These are phyloP conservation scores for Lactuca sativa DNA, from an alignment of 129 eudicot genomes.

Conservation along the genomic window DNA sequence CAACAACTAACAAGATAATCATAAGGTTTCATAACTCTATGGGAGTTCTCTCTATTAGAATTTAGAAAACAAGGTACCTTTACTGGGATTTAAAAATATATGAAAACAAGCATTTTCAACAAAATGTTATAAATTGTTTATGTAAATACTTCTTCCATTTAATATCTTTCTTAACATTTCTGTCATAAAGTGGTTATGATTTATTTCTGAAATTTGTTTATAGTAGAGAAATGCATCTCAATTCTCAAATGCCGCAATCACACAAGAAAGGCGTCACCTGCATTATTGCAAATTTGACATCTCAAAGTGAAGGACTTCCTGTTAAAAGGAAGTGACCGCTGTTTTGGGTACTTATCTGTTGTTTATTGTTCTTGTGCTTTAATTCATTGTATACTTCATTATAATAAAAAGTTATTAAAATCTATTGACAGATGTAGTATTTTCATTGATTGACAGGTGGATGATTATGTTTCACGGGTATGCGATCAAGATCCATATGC, in stretches of 20 bases:
- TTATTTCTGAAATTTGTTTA: slow-evolving; percentile 13
- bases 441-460: slow-evolving; percentile 50
- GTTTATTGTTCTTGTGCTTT: no score
- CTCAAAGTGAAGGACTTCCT: slow-evolving; percentile 55
- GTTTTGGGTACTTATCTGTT: no score
- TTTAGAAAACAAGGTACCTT: slow-evolving; percentile 54
- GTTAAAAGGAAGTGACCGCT: no score
- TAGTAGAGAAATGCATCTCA: slow-evolving; percentile 82
- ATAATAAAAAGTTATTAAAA: no score
- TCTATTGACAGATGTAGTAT: not conserved
- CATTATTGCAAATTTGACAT: slow-evolving; percentile 59
- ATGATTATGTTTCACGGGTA: slow-evolving; percentile 99
- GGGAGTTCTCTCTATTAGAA: slow-evolving; percentile 39
- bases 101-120: not conserved
- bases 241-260: slow-evolving; percentile 55
- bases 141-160: not conserved
- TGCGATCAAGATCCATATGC: slow-evolving; percentile 99
- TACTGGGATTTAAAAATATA: not conserved
- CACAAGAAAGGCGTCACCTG: slow-evolving; percentile 93
- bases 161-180: not conserved
- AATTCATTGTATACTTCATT: no score
- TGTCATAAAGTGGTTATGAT: not conserved
- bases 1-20: no score
- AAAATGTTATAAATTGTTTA: not conserved
- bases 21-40: no score